These are phyloP conservation scores for Capsella rubella DNA, from an alignment of 441 rosid species.

Conservation along the genomic window DNA sequence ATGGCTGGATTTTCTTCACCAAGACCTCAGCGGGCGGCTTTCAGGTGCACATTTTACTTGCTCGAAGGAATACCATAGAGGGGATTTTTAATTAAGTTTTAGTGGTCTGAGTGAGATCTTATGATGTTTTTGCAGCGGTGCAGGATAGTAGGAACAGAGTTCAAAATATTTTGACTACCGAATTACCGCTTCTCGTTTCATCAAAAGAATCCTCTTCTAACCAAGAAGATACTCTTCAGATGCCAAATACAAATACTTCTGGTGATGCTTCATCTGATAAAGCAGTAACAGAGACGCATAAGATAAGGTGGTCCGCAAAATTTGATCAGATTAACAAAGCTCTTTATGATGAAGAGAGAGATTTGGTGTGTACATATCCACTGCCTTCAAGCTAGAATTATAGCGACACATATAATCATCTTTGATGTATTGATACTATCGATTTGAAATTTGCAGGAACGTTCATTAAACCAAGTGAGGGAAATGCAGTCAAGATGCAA, in stretches of 20 bases:
- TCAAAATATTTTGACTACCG: slow-evolving; percentile 67
- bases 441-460: slow-evolving; percentile 61
- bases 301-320: slow-evolving; percentile 69
- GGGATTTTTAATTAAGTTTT: slow-evolving; percentile 4
- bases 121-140: slow-evolving; percentile 66
- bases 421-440: slow-evolving; percentile 19
- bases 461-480: slow-evolving; percentile 73
- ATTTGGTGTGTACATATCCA: slow-evolving; percentile 64
- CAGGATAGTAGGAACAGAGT: slow-evolving; percentile 86
- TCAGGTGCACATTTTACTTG: slow-evolving; percentile 55
- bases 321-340: slow-evolving; percentile 84
- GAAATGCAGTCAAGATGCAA: slow-evolving; percentile 82
- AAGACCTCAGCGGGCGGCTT: slow-evolving; percentile 88
- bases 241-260: slow-evolving; percentile 38
- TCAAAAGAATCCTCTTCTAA: slow-evolving; percentile 66
- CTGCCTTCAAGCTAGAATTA: slow-evolving; percentile 28
- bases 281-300: slow-evolving; percentile 60
- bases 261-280: slow-evolving; percentile 46
- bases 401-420: not conserved
- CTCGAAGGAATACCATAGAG: slow-evolving; percentile 1
- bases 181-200: slow-evolving; percentile 69
- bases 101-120: slow-evolving; percentile 31
- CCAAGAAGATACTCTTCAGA: slow-evolving; percentile 50
- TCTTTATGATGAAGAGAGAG: slow-evolving; percentile 78
- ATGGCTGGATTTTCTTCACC: slow-evolving; percentile 95